Conservation (phyloP, 2,329 filamentous ascomycete species). For the Botrytis tulipae region DNA sequence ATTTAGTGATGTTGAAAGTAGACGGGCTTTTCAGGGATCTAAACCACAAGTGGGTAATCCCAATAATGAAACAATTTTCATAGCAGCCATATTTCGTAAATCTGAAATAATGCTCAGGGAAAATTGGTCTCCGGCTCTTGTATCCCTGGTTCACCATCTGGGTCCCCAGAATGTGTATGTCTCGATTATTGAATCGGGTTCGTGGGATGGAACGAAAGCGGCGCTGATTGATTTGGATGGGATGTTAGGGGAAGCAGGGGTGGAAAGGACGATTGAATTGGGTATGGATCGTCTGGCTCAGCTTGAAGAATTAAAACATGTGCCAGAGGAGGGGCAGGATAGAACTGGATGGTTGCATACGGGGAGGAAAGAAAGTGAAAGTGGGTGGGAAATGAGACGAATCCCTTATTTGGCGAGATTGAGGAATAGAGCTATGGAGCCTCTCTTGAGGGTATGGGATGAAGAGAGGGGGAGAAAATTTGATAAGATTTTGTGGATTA, state of each 20-base stretch:
- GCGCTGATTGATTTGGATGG: slow-evolving; percentile 56
- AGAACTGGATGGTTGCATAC: slow-evolving; percentile 61
- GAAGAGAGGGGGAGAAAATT: slow-evolving; percentile 42
- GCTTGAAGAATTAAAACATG: slow-evolving; percentile 20
- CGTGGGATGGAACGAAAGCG: slow-evolving; percentile 65
- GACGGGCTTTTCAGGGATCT: background rate
- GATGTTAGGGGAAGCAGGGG: slow-evolving; percentile 51
- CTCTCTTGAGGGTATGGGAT: slow-evolving; percentile 9
- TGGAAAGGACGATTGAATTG: slow-evolving; percentile 39
- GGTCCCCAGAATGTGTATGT: slow-evolving; percentile 66
- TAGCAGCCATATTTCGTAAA: slow-evolving; percentile 69
- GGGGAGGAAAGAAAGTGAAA: slow-evolving; percentile 48
- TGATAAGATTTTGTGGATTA: slow-evolving; percentile 59
- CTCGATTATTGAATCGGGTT: slow-evolving; percentile 66
- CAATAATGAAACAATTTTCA: slow-evolving; percentile 51
- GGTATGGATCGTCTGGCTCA: slow-evolving; percentile 27
- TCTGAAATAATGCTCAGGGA: slow-evolving; percentile 57
- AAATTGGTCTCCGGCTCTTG: slow-evolving; percentile 61
- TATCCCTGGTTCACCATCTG: slow-evolving; percentile 54
- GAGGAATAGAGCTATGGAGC: slow-evolving; percentile 60
- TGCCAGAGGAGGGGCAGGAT: slow-evolving; percentile 25
- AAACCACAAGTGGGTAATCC: slow-evolving; percentile 13
- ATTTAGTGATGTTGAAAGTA: background rate
- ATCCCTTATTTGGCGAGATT: slow-evolving; percentile 67
- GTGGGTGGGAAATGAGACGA: slow-evolving; percentile 45